Conservation (phyloP, 2,329 filamentous ascomycete genomes). For the Trichoderma hamatum region DNA sequence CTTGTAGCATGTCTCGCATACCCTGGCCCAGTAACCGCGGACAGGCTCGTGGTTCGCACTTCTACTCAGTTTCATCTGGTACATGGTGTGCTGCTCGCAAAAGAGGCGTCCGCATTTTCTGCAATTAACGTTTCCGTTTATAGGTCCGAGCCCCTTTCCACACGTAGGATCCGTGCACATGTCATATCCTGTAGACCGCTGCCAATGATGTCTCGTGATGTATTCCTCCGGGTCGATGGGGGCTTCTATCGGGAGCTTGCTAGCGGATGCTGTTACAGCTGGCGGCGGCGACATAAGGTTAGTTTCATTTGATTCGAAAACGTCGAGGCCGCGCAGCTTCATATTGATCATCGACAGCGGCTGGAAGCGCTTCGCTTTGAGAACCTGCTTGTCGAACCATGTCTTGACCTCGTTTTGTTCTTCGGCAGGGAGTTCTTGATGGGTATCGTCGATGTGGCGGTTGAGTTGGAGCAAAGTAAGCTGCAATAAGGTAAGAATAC, state of each 20-base stretch:
- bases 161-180: conserved; percentile 86
- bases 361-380: conserved; percentile 91
- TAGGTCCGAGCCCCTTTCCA: conserved; percentile 74
- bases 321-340: conserved; percentile 87
- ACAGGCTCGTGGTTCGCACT: conserved; percentile 88
- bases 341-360: conserved; percentile 89
- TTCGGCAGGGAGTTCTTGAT: conserved; percentile 85
- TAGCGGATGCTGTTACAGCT: conserved; percentile 39
- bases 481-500: conserved; percentile 47
- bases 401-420: conserved; percentile 94
- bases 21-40: conserved; percentile 87
- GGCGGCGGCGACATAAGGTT: conserved; percentile 40
- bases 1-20: conserved; percentile 99
- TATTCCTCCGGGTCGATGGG: conserved; percentile 82
- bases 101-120: conserved; percentile 90
- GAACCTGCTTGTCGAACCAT: conserved; percentile 94
- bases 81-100: conserved; percentile 98
- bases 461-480: conserved; percentile 92
- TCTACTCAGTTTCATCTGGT: conserved; percentile 95
- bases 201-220: conserved; percentile 88
- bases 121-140: conserved; percentile 88
- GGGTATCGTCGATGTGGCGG: conserved; percentile 79
- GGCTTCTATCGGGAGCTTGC: conserved; percentile 46
- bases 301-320: conserved; percentile 89
- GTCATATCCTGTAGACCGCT: conserved; percentile 73